A percentile compares a stretch with the other conserved stretches of the same genome.
Conservation (phyloP, 2,329 filamentous ascomycete genomes). For the Neocatenulostroma microsporum region DNA sequence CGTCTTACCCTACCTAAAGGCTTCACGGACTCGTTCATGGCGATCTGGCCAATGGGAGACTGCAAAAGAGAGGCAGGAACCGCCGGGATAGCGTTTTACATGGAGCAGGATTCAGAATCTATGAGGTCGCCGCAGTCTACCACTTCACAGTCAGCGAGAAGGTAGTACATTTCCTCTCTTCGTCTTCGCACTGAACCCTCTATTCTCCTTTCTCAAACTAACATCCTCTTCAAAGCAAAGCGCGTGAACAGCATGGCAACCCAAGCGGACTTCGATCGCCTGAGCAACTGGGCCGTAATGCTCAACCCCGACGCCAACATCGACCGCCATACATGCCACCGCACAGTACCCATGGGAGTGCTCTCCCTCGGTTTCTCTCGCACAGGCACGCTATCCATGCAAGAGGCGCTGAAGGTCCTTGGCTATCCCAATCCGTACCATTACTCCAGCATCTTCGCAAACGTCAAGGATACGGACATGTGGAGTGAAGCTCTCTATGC, state of each 20-base stretch:
- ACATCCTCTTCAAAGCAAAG: too few relatives aligned
- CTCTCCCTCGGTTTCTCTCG: constrained; percentile 18
- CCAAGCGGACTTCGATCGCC: constrained; percentile 11
- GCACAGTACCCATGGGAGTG: constrained; percentile 17
- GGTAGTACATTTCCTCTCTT: too few relatives aligned
- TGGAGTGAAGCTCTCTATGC: constrained; percentile 10
- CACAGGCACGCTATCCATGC: constrained; percentile 20
- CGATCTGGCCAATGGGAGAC: too few relatives aligned
- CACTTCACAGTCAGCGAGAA: too few relatives aligned
- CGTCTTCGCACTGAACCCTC: too few relatives aligned
- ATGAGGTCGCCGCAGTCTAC: too few relatives aligned
- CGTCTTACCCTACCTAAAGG: too few relatives aligned
- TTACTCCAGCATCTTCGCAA: constrained; percentile 13
- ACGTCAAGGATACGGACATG: constrained; percentile 11
- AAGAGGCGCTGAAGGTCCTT: constrained; percentile 13
- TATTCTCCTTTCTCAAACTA: too few relatives aligned
- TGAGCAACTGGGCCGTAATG: constrained; percentile 11
- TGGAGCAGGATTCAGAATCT: too few relatives aligned
- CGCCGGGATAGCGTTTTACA: too few relatives aligned
- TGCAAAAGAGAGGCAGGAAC: too few relatives aligned
- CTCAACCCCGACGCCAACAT: constrained; percentile 11
- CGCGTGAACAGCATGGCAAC: constrained; percentile 16
- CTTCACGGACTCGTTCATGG: too few relatives aligned
- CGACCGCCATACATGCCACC: constrained; percentile 8
- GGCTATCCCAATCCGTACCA: constrained; percentile 19